Conservation (phyloP, 2,329 filamentous ascomycete species). For the Aspergillus chevalieri region DNA sequence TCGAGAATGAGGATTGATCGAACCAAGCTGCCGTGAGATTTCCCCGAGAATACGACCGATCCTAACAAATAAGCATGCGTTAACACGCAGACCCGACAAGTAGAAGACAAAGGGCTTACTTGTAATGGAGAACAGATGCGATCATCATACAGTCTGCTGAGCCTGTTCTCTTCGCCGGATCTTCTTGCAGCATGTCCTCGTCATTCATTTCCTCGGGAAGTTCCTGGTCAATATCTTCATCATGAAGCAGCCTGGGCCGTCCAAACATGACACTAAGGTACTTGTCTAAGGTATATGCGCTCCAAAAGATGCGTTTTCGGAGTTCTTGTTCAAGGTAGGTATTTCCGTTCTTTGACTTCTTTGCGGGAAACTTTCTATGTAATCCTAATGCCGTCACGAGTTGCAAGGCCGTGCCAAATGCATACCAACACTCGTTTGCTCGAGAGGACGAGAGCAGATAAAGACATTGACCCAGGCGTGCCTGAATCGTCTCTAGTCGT, state of each 20-base stretch:
- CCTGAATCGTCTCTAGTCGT: slow-evolving; percentile 52
- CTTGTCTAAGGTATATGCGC: slow-evolving; percentile 56
- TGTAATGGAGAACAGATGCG: slow-evolving; percentile 33
- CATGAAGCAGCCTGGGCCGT: slow-evolving; percentile 54
- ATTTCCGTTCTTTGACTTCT: slow-evolving; percentile 22
- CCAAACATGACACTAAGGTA: slow-evolving; percentile 60
- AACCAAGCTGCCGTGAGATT: slow-evolving; percentile 43
- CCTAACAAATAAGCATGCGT: slow-evolving; percentile 11
- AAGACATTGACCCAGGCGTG: slow-evolving; percentile 52
- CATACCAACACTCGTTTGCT: slow-evolving; percentile 57
- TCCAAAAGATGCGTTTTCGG: slow-evolving; percentile 57
- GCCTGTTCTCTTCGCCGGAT: slow-evolving; percentile 29
- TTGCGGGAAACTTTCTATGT: slow-evolving; percentile 28
- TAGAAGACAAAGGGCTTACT: slow-evolving; percentile 14
- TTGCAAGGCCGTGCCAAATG: slow-evolving; percentile 53
- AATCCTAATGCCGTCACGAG: slow-evolving; percentile 45
- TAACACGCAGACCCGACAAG: not conserved
- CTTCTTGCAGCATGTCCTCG: slow-evolving; percentile 47
- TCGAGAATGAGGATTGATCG: slow-evolving; percentile 25
- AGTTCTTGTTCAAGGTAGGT: slow-evolving; percentile 43
- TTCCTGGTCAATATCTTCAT: slow-evolving; percentile 59
- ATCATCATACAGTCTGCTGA: slow-evolving; percentile 36
- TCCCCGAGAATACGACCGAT: slow-evolving; percentile 48
- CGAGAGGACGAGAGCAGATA: slow-evolving; percentile 55
- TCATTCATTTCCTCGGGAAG: slow-evolving; percentile 53